Evolutionary conservation across 768 basidiomycete genomes (phyloP).

Genomic region (Trichaptum fuscoviolaceum): DNA sequence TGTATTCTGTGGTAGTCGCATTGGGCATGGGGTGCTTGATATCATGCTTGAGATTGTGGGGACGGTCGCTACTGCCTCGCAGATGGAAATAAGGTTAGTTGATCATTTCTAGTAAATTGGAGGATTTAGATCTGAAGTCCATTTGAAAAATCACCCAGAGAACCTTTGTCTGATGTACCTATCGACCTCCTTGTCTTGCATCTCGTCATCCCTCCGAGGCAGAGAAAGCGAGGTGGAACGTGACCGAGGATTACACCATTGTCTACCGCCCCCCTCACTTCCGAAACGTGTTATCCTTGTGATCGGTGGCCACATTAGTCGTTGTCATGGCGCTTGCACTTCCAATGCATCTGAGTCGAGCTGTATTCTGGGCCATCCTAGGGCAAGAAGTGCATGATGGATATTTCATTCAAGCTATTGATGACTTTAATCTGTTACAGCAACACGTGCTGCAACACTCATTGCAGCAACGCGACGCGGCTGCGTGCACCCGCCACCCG

Average conservation of each 20-base stretch:
- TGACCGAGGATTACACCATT: slow-evolving; percentile 71
- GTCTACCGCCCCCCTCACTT: slow-evolving; percentile 84
- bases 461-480: slow-evolving; percentile 98
- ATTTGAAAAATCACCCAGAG: slow-evolving; percentile 37
- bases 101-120: slow-evolving; percentile 1
- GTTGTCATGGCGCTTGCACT: slow-evolving; percentile 55
- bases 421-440: slow-evolving; percentile 72
- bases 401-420: slow-evolving; percentile 77
- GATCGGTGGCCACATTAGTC: slow-evolving; percentile 60
- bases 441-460: too few species aligned
- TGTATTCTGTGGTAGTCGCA: slow-evolving; percentile 83
- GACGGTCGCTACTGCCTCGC: slow-evolving; percentile 72
- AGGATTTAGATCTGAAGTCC: background rate
- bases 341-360: slow-evolving; percentile 74
- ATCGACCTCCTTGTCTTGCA: slow-evolving; percentile 87
- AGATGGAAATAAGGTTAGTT: slow-evolving; percentile 76
- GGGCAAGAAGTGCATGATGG: slow-evolving; percentile 75
- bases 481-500: slow-evolving; percentile 91
- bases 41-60: slow-evolving; percentile 57
- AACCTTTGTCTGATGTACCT: slow-evolving; percentile 82
- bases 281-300: slow-evolving; percentile 69
- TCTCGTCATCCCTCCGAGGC: slow-evolving; percentile 76
- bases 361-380: slow-evolving; percentile 59
- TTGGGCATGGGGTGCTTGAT: too few species aligned
- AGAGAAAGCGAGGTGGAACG: slow-evolving; percentile 55